Evolutionary conservation across 2,329 filamentous ascomycete genomes (phyloP), one percentile per base, ranked within the genome.

Genomic region (Leptodontidium sp.): DNA sequence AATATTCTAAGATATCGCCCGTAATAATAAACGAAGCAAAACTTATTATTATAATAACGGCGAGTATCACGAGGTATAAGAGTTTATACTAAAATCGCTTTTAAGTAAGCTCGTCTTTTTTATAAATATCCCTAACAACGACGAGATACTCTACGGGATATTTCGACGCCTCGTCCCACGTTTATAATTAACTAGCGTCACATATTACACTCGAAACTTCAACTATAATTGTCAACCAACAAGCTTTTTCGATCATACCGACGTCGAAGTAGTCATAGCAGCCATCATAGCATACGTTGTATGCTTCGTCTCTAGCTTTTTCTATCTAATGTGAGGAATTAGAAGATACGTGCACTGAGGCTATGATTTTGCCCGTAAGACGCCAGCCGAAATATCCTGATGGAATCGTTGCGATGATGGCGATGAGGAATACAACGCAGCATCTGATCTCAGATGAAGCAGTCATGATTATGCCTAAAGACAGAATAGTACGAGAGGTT

Each of bases 81-180:
- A 24, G 50, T 12, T 53, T 53, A 24, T 53, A 53, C 50, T 24
- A 53, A 14, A 53, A 53, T 29, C 50, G 29, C 50, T 53, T 53
- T 24, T 24, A 29, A 29, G 50, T 24, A 6, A 53, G 11, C 11
- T 29, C 50, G 2, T 53, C 24, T 29, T 29, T 6, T 29, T 29
- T 29, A 6, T 26, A 53, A 6, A 53, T 53, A 24, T 53, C 24
- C 14, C 50, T 24, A 14, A 53, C 21, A 14, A 11, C 50, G 2
- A 29, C 11, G 24, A 53, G 24, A 29, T 24, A 29, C 11, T 29
- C 26, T 11, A 15, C 35, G 35, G 35, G 35, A 40, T 40, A 40
- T 40, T 40, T 40, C 35, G 35, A 40, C 7, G 8, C 35, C 11
- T 12, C 35, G 11, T 29, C 15, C 50, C 50, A 53, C 26, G 50